Evolutionary conservation across 495 filamentous ascomycete genomes (phyloP).

Genomic region (Corynascus novoguineensis): DNA sequence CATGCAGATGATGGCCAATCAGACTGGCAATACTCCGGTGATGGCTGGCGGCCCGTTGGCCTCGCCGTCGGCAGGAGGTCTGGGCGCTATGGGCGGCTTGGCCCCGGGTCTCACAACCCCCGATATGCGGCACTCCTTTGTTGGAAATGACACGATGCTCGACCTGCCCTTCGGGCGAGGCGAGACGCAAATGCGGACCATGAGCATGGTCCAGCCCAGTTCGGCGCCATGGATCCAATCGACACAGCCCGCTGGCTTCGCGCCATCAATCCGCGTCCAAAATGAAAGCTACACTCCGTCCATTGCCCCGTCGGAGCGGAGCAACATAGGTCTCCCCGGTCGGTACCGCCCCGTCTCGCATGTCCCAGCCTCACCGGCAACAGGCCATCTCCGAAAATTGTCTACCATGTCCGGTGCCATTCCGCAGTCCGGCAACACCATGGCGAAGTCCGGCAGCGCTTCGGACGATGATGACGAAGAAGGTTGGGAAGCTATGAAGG

Average conservation of each 20-base stretch:
- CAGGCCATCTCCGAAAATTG: slow-evolving; percentile 38
- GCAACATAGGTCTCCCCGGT: slow-evolving; percentile 81
- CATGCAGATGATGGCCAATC: slow-evolving; percentile 57
- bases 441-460: slow-evolving; percentile 28
- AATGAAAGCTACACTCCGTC: slow-evolving; percentile 50
- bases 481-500: slow-evolving; percentile 79
- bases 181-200: slow-evolving; percentile 50
- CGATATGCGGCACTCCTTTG: slow-evolving; percentile 42
- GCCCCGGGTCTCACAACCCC: slow-evolving; percentile 17
- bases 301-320: slow-evolving; percentile 91
- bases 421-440: slow-evolving; percentile 20
- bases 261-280: slow-evolving; percentile 43
- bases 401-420: slow-evolving; percentile 50
- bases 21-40: slow-evolving; percentile 30
- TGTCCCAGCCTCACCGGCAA: slow-evolving; percentile 24
- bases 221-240: slow-evolving; percentile 48
- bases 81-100: slow-evolving; percentile 18
- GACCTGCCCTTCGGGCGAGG: slow-evolving; percentile 34
- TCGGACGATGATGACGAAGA: slow-evolving; percentile 75
- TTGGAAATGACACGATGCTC: slow-evolving; percentile 36
- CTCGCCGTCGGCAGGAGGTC: slow-evolving; percentile 16
- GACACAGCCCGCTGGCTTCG: slow-evolving; percentile 33
- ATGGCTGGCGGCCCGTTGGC: slow-evolving; percentile 8
- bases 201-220: slow-evolving; percentile 77
- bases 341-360: slow-evolving; percentile 90